phyloP scores from a whole-genome alignment of 75 land plant genomes.

The Cryptomeria japonica region DNA sequence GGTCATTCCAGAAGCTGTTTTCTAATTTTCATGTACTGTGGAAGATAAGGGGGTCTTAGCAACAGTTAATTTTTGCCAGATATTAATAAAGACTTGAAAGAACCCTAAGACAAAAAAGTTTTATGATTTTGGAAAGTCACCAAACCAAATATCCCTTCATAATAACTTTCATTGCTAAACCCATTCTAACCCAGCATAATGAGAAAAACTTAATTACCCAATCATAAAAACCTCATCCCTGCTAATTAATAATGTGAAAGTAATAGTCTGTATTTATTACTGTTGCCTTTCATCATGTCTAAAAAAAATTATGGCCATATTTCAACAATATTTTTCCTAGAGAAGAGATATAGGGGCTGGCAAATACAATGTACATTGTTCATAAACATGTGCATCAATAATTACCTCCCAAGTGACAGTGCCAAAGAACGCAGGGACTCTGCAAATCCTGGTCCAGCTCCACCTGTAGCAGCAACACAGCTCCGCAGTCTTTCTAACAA shows the following conservation, averaged over 20 bases:
- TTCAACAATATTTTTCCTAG: neutral
- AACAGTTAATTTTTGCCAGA: neutral
- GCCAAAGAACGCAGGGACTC: conserved; percentile 79
- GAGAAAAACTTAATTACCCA: neutral
- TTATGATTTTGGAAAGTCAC: neutral
- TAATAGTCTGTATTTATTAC: no score
- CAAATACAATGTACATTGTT: conserved; percentile 13
- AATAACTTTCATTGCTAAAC: neutral
- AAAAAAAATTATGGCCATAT: no score
- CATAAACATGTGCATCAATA: neutral
- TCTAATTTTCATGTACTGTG: neutral
- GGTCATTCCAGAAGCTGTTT: neutral
- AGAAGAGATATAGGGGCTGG: neutral
- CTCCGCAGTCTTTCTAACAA: conserved; percentile 80
- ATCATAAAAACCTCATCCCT: neutral
- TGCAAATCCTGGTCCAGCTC: conserved; percentile 52
- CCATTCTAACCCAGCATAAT: neutral
- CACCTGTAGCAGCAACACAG: conserved; percentile 57
- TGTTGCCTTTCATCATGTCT: no score
- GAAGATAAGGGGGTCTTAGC: neutral
- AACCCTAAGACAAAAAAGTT: neutral
- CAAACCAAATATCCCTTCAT: neutral
- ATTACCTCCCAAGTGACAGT: conserved; percentile 75
- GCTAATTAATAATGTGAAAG: no score
- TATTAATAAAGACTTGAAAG: neutral